Conservation (phyloP, 768 basidiomycete species). For the Macrolepiota fuliginosa region DNA sequence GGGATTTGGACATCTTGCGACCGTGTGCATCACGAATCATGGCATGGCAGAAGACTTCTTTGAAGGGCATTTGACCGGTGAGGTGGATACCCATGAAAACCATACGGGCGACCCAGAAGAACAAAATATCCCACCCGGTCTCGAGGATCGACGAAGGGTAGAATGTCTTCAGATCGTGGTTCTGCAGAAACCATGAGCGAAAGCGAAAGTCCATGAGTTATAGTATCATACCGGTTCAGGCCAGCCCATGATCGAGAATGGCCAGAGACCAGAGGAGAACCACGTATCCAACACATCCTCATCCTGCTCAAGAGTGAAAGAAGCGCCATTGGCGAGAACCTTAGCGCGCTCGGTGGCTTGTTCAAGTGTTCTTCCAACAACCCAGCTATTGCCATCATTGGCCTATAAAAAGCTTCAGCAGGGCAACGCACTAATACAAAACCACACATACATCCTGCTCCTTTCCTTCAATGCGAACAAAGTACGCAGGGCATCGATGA, state of each 20-base stretch:
- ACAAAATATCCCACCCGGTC: slow-evolving; percentile 99
- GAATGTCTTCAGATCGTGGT: slow-evolving; percentile 72
- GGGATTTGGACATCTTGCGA: slow-evolving; percentile 97
- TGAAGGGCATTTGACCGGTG: slow-evolving; percentile 90
- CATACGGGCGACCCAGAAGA: slow-evolving; percentile 99
- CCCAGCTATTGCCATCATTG: slow-evolving; percentile 82
- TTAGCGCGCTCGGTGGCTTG: slow-evolving; percentile 79
- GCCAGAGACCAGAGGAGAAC: slow-evolving; percentile 98
- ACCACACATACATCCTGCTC: slow-evolving; percentile 55
- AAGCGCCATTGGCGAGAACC: slow-evolving; percentile 59
- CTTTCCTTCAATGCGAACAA: slow-evolving; percentile 79
- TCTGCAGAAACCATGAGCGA: slow-evolving; percentile 40
- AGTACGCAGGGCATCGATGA: slow-evolving; percentile 93
- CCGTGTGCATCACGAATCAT: slow-evolving; percentile 99
- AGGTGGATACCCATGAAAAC: slow-evolving; percentile 87
- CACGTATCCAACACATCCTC: slow-evolving; percentile 98
- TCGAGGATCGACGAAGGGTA: slow-evolving; percentile 92
- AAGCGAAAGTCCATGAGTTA: not conserved
- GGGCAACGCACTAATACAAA: not conserved
- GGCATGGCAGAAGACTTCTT: slow-evolving; percentile 94
- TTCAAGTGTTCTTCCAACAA: slow-evolving; percentile 76
- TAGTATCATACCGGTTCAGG: slow-evolving; percentile 67
- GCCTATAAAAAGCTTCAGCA: slow-evolving; percentile 31
- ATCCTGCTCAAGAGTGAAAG: slow-evolving; percentile 85
- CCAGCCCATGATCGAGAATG: slow-evolving; percentile 97